Percentiles rank a stretch among this genome's conserved stretches.
phyloP scores from a whole-genome alignment of 331 rosid species.

The Stylosanthes scabra region DNA sequence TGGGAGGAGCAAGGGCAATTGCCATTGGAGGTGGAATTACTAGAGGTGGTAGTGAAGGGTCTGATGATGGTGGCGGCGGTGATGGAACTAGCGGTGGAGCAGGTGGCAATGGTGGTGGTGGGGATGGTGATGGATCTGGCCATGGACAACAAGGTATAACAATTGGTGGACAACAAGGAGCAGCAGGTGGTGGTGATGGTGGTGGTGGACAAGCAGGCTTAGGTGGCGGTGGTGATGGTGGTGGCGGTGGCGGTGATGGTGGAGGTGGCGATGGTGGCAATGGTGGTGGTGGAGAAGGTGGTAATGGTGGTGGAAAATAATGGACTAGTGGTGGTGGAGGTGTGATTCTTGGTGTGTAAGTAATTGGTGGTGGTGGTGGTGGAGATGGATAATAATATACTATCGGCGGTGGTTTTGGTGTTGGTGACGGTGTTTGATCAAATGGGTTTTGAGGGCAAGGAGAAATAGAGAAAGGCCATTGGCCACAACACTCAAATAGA shows the following conservation, averaged over 20 bases:
- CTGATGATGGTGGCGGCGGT: background rate
- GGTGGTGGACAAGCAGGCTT: slow-evolving; percentile 24
- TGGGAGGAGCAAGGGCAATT: slow-evolving; percentile 34
- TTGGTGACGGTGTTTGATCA: slow-evolving; percentile 48
- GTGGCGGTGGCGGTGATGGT: slow-evolving; percentile 2
- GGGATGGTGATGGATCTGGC: slow-evolving; percentile 12
- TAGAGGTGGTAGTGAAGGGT: slow-evolving; percentile 27
- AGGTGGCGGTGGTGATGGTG: slow-evolving; percentile 24
- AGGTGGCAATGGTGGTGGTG: slow-evolving; percentile 18
- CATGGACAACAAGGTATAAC: background rate
- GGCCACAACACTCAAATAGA: slow-evolving; percentile 60
- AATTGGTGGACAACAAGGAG: background rate
- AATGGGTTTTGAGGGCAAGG: slow-evolving; percentile 73
- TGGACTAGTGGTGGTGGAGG: too few species aligned
- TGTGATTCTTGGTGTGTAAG: slow-evolving; percentile 30
- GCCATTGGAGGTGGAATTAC: slow-evolving; percentile 50
- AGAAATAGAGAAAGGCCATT: slow-evolving; percentile 73
- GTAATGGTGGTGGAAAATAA: background rate
- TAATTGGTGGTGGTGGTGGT: slow-evolving; percentile 35
- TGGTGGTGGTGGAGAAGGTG: slow-evolving; percentile 3
- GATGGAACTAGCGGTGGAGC: slow-evolving; percentile 15
- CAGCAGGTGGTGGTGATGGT: background rate
- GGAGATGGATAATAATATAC: slow-evolving; percentile 16
- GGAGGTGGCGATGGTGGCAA: background rate
- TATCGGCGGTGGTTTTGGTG: background rate